phyloP scores from a whole-genome alignment of 177 flowering plant genomes.

The Vitis hybrid region DNA sequence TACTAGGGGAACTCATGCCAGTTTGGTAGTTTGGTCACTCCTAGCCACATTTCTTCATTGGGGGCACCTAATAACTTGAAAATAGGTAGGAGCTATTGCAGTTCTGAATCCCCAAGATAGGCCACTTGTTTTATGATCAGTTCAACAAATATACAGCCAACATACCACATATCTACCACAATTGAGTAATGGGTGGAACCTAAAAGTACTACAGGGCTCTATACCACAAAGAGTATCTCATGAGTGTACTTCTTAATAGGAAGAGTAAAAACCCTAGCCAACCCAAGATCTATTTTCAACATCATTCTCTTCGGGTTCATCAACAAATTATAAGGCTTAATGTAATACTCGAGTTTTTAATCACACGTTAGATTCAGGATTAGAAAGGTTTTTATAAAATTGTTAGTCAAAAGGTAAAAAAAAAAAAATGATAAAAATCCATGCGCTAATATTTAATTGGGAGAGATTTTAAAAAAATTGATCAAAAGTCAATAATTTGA shows the following conservation, averaged over 20 bases:
- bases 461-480: too few relatives aligned
- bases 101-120: constrained; percentile 87
- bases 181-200: constrained; percentile 92
- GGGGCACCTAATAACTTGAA: constrained; percentile 96
- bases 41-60: constrained; percentile 84
- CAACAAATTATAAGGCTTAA: constrained; percentile 78
- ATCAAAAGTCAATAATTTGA: too few relatives aligned
- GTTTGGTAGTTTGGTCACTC: constrained; percentile 74
- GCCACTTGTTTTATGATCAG: constrained; percentile 79
- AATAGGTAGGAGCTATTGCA: constrained; percentile 89
- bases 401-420: too few relatives aligned
- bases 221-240: constrained; percentile 92
- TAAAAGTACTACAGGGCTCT: constrained; percentile 88
- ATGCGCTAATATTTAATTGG: too few relatives aligned
- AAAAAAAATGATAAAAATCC: too few relatives aligned
- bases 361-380: too few relatives aligned
- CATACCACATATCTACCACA: constrained; percentile 94
- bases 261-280: constrained; percentile 79
- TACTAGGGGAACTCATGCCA: constrained; percentile 95
- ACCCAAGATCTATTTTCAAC: constrained; percentile 91
- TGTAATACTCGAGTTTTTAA: too few relatives aligned
- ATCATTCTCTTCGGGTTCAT: constrained; percentile 72
- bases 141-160: constrained; percentile 92
- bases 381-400: too few relatives aligned
- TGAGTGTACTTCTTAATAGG: constrained; percentile 92